Conservation (phyloP, 805 yeast species). For the Pichia phayaonensis region DNA sequence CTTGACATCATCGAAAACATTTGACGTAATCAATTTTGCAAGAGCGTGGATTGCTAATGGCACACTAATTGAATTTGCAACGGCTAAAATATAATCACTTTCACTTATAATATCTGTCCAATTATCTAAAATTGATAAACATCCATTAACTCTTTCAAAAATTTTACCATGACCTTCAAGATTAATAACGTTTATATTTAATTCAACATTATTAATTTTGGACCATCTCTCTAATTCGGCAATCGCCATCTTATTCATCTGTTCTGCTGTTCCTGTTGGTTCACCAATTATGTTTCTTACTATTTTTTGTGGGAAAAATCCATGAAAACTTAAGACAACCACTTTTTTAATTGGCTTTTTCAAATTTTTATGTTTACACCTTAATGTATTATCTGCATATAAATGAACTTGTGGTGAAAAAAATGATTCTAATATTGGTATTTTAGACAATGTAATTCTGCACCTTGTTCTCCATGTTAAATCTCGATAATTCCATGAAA, state of each 20-base stretch:
- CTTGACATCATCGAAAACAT: constrained; percentile 46
- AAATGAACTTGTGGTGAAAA: constrained; percentile 26
- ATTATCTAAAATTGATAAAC: constrained; percentile 58
- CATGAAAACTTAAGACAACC: constrained; percentile 88
- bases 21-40: constrained; percentile 34
- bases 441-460: constrained; percentile 19
- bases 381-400: constrained; percentile 16
- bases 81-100: constrained; percentile 77
- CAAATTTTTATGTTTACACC: constrained; percentile 1
- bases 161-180: constrained; percentile 89
- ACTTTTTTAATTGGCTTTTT: constrained; percentile 35
- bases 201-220: constrained; percentile 26
- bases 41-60: constrained; percentile 78
- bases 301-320: constrained; percentile 84
- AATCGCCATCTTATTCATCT: constrained; percentile 77
- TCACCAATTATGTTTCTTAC: constrained; percentile 81
- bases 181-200: constrained; percentile 73
- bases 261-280: constrained; percentile 83
- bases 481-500: constrained; percentile 22
- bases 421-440: constrained; percentile 9
- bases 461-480: constrained; percentile 20
- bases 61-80: constrained; percentile 90
- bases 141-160: constrained; percentile 69
- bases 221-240: constrained; percentile 64
- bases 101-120: constrained; percentile 49